Conservation (phyloP, 192 early-diverging fungal genomes). For the Rhizophagus prolifer region DNA sequence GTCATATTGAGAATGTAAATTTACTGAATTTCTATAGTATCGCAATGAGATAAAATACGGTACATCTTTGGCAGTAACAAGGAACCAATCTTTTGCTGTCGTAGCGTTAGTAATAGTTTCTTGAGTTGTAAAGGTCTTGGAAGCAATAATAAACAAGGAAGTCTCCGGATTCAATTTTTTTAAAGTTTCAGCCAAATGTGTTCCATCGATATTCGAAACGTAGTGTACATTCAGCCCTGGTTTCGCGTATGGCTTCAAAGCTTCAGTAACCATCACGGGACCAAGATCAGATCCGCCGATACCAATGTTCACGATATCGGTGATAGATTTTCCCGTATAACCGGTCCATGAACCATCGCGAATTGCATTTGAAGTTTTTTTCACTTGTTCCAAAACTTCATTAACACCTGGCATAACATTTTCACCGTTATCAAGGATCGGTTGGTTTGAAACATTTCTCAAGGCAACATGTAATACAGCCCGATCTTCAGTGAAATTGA, state of each 20-base stretch:
- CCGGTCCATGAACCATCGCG: slow-evolving; percentile 90
- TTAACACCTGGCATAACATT: slow-evolving; percentile 81
- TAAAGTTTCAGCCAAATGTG: slow-evolving; percentile 91
- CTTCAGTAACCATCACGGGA: slow-evolving; percentile 94
- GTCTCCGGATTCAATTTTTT: slow-evolving; percentile 45
- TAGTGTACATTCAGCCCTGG: slow-evolving; percentile 83
- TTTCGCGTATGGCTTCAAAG: slow-evolving; percentile 89
- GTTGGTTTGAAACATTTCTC: slow-evolving; percentile 80
- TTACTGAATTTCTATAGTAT: no score
- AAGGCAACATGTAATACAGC: slow-evolving; percentile 96
- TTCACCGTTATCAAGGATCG: slow-evolving; percentile 86
- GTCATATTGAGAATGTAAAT: no score
- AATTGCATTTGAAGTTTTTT: slow-evolving; percentile 74
- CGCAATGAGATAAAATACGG: no score
- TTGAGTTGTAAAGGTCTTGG: slow-evolving; percentile 98
- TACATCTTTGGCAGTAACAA: slow-evolving; percentile 81
- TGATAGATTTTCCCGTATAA: slow-evolving; percentile 77
- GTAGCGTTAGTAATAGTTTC: slow-evolving; percentile 97
- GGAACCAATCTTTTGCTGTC: slow-evolving; percentile 93
- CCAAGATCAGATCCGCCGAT: no score
- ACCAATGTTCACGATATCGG: no score
- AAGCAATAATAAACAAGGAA: slow-evolving; percentile 91
- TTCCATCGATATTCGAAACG: slow-evolving; percentile 98
- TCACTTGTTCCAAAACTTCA: slow-evolving; percentile 92
- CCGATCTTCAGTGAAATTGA: slow-evolving; percentile 97